Conservation (phyloP, 2,329 filamentous ascomycete genomes). For the Hymenoscyphus linearis region DNA sequence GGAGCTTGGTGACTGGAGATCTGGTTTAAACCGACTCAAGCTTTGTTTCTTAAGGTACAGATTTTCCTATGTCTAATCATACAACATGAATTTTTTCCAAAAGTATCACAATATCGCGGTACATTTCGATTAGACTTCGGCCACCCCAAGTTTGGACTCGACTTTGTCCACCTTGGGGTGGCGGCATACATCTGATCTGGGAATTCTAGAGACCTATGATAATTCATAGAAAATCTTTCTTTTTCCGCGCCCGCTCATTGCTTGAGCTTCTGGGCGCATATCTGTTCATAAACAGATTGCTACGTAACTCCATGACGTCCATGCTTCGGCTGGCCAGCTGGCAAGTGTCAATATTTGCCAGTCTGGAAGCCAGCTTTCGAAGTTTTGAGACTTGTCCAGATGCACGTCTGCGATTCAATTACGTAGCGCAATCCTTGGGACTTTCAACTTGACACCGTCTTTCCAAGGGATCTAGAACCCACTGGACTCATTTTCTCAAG, state of each 20-base stretch:
- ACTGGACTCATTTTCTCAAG: too few relatives aligned
- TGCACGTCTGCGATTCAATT: background rate
- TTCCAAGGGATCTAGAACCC: background rate
- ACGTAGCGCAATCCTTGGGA: background rate
- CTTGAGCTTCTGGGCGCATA: background rate
- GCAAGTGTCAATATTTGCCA: background rate
- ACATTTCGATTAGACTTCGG: too few relatives aligned
- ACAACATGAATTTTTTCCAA: background rate
- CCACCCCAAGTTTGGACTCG: too few relatives aligned
- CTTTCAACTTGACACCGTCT: background rate
- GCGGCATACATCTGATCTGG: background rate
- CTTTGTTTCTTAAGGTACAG: background rate
- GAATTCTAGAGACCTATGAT: background rate
- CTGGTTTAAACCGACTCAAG: background rate
- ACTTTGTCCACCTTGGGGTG: too few relatives aligned
- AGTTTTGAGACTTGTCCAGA: background rate
- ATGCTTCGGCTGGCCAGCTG: background rate
- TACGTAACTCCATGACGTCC: background rate
- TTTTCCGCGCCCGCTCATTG: background rate
- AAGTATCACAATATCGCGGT: background rate
- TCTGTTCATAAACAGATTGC: background rate
- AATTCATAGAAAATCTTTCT: background rate
- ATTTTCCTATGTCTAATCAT: background rate
- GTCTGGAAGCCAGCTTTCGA: background rate
- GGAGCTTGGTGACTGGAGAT: background rate